Conservation (phyloP, 2,329 filamentous ascomycete genomes). For the Aureobasidium sp. region DNA sequence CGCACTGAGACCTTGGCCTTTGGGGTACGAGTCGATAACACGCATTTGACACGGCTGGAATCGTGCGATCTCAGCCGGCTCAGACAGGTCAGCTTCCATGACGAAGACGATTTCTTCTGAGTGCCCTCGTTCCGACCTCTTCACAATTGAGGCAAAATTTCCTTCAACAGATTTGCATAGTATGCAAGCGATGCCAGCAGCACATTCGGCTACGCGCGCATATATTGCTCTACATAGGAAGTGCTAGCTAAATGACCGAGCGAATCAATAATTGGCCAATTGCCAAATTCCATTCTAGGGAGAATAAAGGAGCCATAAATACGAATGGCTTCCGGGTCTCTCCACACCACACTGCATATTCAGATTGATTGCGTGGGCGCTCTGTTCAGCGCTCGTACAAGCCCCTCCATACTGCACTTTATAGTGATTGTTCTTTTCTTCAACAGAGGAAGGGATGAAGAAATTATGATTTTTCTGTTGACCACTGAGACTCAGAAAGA, state of each 20-base stretch:
- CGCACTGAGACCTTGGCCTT: slow-evolving; percentile 9
- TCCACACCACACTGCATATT: slow-evolving; percentile 11
- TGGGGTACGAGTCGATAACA: not conserved
- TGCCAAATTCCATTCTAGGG: not conserved
- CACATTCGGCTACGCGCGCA: slow-evolving; percentile 3
- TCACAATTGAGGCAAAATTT: not conserved
- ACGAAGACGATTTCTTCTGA: not conserved
- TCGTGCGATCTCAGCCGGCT: slow-evolving; percentile 2
- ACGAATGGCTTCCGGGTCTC: slow-evolving; percentile 5
- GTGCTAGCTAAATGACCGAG: slow-evolving; percentile 1
- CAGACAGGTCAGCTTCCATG: not conserved
- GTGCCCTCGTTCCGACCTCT: not conserved
- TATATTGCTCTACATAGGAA: slow-evolving; percentile 9
- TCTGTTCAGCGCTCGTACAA: slow-evolving; percentile 9
- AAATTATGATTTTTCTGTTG: not conserved
- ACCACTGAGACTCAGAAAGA: not conserved
- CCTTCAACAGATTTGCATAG: not conserved
- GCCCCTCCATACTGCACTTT: slow-evolving; percentile 1
- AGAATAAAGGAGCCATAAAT: slow-evolving; percentile 12
- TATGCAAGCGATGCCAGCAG: slow-evolving; percentile 2
- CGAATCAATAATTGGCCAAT: not conserved
- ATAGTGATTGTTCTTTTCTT: slow-evolving; percentile 1
- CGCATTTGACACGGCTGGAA: slow-evolving; percentile 6
- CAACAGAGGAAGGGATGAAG: not conserved
- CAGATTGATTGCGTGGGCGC: slow-evolving; percentile 1